Conservation (phyloP, 805 yeast genomes). For the Candida endomychidarum region DNA sequence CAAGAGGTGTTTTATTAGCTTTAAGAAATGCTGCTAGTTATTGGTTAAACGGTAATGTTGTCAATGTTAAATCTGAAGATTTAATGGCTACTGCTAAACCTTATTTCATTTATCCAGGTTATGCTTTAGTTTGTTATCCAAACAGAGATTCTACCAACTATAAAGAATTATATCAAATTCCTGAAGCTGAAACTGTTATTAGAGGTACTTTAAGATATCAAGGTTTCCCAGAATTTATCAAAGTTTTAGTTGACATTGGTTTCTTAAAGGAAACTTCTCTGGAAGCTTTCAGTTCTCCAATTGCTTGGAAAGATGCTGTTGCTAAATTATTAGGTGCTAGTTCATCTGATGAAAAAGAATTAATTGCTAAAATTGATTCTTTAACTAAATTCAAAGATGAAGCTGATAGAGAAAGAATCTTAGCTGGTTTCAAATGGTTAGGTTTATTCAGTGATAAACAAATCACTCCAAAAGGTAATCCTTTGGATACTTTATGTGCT, state of each 20-base stretch:
- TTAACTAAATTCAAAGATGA: conserved; percentile 79
- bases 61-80: conserved; percentile 78
- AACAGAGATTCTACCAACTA: conserved; percentile 96
- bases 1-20: conserved; percentile 96
- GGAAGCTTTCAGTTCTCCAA: conserved; percentile 53
- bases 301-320: conserved; percentile 88
- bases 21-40: conserved; percentile 90
- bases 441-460: conserved; percentile 79
- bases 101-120: conserved; percentile 94
- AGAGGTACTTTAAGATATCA: conserved; percentile 98
- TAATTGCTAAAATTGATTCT: conserved; percentile 70
- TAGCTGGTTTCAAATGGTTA: conserved; percentile 90
- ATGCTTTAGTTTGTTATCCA: conserved; percentile 91
- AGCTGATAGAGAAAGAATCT: conserved; percentile 81
- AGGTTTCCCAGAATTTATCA: conserved; percentile 98
- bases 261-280: conserved; percentile 77
- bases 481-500: conserved; percentile 95
- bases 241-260: conserved; percentile 91
- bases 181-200: conserved; percentile 95
- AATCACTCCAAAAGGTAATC: conserved; percentile 88
- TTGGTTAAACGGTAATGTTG: conserved; percentile 84
- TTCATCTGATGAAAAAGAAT: conserved; percentile 68
- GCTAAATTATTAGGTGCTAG: conserved; percentile 72
- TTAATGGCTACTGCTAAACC: conserved; percentile 95
- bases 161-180: conserved; percentile 88